Evolutionary conservation across 176 grass and related monocot species (phyloP), one percentile per base, ranked within the genome.

Genomic region (Musa itinerans): DNA sequence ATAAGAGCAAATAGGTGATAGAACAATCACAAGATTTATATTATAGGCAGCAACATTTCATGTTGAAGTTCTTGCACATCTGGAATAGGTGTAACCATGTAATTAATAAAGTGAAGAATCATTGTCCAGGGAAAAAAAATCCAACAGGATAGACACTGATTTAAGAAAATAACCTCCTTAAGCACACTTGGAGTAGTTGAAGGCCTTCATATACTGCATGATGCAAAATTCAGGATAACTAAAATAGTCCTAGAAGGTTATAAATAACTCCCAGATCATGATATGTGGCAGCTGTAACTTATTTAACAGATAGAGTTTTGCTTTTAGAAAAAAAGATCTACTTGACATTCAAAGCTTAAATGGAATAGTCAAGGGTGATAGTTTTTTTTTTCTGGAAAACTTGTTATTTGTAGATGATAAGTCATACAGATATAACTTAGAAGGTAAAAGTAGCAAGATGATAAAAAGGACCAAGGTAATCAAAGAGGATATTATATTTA

Each of bases 161-260:
- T n/a, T n/a, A 61, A 61, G 17, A 17, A 61, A 5, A 61, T 2
- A 19, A n/a, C 57, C 57, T n/a, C 57, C 57, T n/a, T 9, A 7
- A 61, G 57, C 17, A 20, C 16, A 61, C 4, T 43, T 43, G 34
- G 0, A 43, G 34, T 19, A 58, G 15, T 58, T 58, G 55, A 58
- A 58, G 34, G 57, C 57, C 4, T 17, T 2, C 17, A n/a, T 17
- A 61, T 61, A n/a, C 16, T 61, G 57, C 57, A 15, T 21, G 57
- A 61, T 61, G 57, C 57, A 61, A 61, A 61, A 15, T 61, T 61
- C 57, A 20, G 57, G 57, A 61, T 61, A 61, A n/a, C 57, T 61
- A 8, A 61, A 61, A 61, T 20, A 61, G 6, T 61, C 17, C 17
- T 61, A 0, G n/a, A 61, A 61, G 7, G 16, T n/a, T 61, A 19